Base-by-base conservation (phyloP, 345 rosid species). In the Boechera retrofracta region DNA sequence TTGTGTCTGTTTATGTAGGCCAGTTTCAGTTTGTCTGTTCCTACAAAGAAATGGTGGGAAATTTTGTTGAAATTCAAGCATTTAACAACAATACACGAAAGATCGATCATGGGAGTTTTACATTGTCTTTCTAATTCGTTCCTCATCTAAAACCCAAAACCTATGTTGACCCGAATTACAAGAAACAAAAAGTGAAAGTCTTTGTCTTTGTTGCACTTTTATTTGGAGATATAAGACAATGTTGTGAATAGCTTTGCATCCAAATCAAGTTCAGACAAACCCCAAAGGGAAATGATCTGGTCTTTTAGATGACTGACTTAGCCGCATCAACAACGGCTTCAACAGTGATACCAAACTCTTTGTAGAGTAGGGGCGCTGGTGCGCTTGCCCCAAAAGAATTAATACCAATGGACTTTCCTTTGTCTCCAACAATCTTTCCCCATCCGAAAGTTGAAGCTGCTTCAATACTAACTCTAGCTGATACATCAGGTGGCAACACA, bases 401-500 rank as follows among this genome's bases (percentile, higher is more conserved):
- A 15, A 92, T 81, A 38, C 98, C 98, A 28, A 92, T 87, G 3
- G 94, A 89, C 71, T 90, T 92, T 44, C 98, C 98, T 80, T 80
- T 80, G 68, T 73, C 54, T 76, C 96, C 96, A 10, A 90, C 81
- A 57, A 92, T 86, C 85, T 86, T 92, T 48, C 78, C 81, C 98
- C 98, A 92, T 44, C 98, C 98, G 41, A 92, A 92, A 49, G 98
- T 92, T 1, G 94, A 81, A 71, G 83, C 98, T 2, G 98, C 98
- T 79, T 92, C 98, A 8, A 92, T 88, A 79, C 98, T 92, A 2
- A 92, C 97, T 74, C 98, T 85, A 15, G 91, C 91, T 1, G 90
- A 61, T 47, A 92, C 93, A 44, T 77, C 84, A 10, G 84, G 73
- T 12, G 98, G 98, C 80, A 92, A 73, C 8, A 92, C 94, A 49